Evolutionary conservation across 1,284 basidiomycete species (phyloP), one percentile per base, ranked within the genome.

Genomic region (Rhodotorula glutinis): DNA sequence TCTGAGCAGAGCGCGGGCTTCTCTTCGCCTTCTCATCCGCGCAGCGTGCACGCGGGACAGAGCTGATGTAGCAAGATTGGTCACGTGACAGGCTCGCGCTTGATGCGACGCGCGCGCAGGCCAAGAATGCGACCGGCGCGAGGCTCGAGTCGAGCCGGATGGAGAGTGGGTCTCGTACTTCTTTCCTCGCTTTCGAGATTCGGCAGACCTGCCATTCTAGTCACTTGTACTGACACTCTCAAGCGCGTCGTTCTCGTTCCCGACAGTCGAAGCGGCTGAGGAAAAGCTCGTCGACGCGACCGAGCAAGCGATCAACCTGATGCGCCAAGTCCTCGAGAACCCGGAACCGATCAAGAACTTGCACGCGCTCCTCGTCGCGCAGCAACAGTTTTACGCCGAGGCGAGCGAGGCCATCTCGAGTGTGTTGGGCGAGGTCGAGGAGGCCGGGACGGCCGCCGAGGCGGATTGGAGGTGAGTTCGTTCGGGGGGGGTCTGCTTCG

Each of bases 291-390:
- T 98, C 21, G 91, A 93, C 78, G 93, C 92, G 82, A 98, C 95
- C 29, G 95, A 98, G 80, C 91, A 95, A 47, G 95, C 95, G 1
- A 98, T 98, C 77, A 92, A 90, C 19, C 85, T 96, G 66, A 98
- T 98, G 95, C 96, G 98, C 84, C 89, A 90, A 51, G 94, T 98
- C 19, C 84, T 98, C 53, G 94, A 98, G 77, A 96, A 97, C 81
- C 95, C 95, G 55, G 95, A 98, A 81, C 92, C 95, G 1, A 81
- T 98, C 78, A 92, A 91, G 85, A 91, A 93, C 80, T 80, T 98
- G 59, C 92, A 92, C 70, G 88, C 91, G 76, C 87, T 98, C 63
- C 85, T 88, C 77, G 96, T 96, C 80, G 91, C 96, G 27, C 81
- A 95, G 83, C 85, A 96, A 53, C 82, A 89, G 74, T 97, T 86